These are phyloP conservation scores for Papiliotrema terrestris DNA, from an alignment of 1,284 basidiomycete species.

Conservation along the genomic window DNA sequence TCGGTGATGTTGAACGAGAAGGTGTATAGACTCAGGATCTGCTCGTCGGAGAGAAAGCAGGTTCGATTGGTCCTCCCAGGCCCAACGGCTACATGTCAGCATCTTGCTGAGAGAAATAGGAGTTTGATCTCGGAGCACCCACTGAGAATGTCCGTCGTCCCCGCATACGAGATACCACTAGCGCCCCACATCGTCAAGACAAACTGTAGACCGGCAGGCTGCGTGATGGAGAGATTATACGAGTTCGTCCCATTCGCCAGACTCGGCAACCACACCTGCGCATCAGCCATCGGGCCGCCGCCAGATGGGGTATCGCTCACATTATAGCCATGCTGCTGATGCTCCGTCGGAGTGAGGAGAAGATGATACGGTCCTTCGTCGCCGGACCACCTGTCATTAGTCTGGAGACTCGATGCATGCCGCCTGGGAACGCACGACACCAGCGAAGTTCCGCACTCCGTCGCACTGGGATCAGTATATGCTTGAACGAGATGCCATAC, in stretches of 20 bases:
- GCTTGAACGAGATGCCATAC: neutral
- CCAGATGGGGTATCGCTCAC: conserved; percentile 13
- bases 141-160: conserved; percentile 44
- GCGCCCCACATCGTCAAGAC: conserved; percentile 45
- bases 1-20: conserved; percentile 44
- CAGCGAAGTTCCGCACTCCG: conserved; percentile 22
- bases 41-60: conserved; percentile 35
- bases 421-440: conserved; percentile 16
- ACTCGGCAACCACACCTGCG: conserved; percentile 39
- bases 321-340: conserved; percentile 43
- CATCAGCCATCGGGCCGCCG: neutral
- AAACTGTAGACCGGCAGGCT: conserved; percentile 37
- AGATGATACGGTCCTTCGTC: conserved; percentile 47
- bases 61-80: conserved; percentile 14
- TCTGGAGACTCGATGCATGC: neutral
- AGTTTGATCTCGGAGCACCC: conserved; percentile 10
- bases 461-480: conserved; percentile 8
- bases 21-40: conserved; percentile 38
- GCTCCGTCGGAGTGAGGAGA: conserved; percentile 42
- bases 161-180: conserved; percentile 41
- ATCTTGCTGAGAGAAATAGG: too few species aligned
- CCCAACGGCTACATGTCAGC: conserved; percentile 23
- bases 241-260: conserved; percentile 30
- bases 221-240: conserved; percentile 33
- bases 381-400: conserved; percentile 33